phyloP scores from a whole-genome alignment of 306 rosid genomes.

The Acacia crassicarpa region DNA sequence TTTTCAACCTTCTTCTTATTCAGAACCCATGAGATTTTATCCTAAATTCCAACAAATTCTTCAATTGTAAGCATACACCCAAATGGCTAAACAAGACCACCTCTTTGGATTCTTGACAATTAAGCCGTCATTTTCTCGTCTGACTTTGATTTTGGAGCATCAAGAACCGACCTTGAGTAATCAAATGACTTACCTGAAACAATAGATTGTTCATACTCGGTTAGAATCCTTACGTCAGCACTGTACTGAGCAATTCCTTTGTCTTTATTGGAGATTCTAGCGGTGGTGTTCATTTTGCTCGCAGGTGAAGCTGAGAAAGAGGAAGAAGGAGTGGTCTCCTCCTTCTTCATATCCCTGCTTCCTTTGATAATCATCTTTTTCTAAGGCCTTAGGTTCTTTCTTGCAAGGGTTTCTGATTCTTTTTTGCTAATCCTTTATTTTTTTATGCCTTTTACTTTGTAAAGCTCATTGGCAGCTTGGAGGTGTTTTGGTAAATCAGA shows the following conservation, averaged over 20 bases:
- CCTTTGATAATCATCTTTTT: constrained; percentile 35
- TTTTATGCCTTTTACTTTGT: no score
- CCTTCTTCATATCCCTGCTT: constrained; percentile 39
- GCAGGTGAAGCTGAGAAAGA: constrained; percentile 52
- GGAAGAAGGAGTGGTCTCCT: constrained; percentile 38
- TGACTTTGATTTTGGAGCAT: constrained; percentile 50
- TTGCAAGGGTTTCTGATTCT: background rate
- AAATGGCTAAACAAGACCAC: constrained; percentile 68
- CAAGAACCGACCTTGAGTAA: constrained; percentile 53
- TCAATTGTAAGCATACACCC: constrained; percentile 79
- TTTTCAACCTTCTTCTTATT: no score
- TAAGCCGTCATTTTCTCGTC: constrained; percentile 62
- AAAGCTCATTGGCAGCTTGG: no score
- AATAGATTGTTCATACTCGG: constrained; percentile 65
- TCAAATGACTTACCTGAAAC: constrained; percentile 67
- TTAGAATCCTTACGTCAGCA: constrained; percentile 65
- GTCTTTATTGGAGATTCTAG: background rate
- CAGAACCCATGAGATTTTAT: constrained; percentile 30
- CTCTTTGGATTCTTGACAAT: constrained; percentile 75
- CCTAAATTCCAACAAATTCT: constrained; percentile 63
- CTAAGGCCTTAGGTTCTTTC: background rate
- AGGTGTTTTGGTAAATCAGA: no score
- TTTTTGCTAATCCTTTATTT: no score
- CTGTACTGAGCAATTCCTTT: constrained; percentile 63
- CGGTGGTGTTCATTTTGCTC: constrained; percentile 43